A percentile compares a stretch with the other conserved stretches of the same genome.
These are phyloP conservation scores for Scenedesmus sp. DNA, from an alignment of 163 green algal species.

Conservation along the genomic window DNA sequence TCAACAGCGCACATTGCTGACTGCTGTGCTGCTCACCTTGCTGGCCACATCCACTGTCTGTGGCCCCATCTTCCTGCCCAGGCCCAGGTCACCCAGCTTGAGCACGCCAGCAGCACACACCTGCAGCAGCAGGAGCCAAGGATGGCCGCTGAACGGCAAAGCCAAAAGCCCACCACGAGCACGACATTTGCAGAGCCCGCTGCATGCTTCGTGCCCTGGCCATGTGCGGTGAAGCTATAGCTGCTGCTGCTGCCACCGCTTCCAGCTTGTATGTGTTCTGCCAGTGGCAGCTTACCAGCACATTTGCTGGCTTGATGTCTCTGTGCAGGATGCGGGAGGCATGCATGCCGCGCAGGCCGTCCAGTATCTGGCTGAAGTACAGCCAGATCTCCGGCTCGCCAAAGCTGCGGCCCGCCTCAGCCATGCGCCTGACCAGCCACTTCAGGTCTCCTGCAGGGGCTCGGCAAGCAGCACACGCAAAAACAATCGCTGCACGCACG, in stretches of 20 bases:
- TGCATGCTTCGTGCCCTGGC: background rate
- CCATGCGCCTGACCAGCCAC: conserved; percentile 67
- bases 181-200: background rate
- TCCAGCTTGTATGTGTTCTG: background rate
- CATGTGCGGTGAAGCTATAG: background rate
- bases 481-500: background rate
- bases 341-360: conserved; percentile 90
- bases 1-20: background rate
- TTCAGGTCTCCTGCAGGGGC: conserved; percentile 64
- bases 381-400: conserved; percentile 82
- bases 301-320: conserved; percentile 46
- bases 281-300: conserved; percentile 63
- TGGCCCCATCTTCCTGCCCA: conserved; percentile 70
- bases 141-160: too few relatives aligned
- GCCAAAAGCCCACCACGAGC: background rate
- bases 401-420: conserved; percentile 68
- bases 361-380: conserved; percentile 80
- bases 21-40: conserved; percentile 60
- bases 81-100: conserved; percentile 76
- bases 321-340: conserved; percentile 83
- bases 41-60: conserved; percentile 73
- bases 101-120: conserved; percentile 70
- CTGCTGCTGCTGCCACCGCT: background rate
- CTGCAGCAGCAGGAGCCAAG: background rate
- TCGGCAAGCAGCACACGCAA: background rate